A percentile compares a stretch with the other conserved stretches of the same genome.
Conservation (phyloP, 2,329 filamentous ascomycete genomes). For the Lecanosticta acicola region DNA sequence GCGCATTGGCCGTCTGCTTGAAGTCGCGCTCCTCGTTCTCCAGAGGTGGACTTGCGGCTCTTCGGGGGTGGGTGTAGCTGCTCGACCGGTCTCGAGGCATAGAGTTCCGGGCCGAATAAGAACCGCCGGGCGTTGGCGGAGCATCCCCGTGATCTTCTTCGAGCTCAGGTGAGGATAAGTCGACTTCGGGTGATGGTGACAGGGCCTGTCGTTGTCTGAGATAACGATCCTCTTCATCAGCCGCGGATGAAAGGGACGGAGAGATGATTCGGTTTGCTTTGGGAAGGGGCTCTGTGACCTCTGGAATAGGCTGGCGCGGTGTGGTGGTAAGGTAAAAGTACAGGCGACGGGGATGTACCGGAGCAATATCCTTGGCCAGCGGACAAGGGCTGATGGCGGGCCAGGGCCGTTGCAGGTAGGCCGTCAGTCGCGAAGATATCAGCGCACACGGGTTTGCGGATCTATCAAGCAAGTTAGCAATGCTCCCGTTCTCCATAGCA, state of each 20-base stretch:
- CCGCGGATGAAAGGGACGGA: slow-evolving; percentile 71
- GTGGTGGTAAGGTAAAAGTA: slow-evolving; percentile 95
- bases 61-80: slow-evolving; percentile 54
- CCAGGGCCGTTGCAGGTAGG: slow-evolving; percentile 84
- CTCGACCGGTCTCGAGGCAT: slow-evolving; percentile 36
- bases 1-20: slow-evolving; percentile 83
- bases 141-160: slow-evolving; percentile 59
- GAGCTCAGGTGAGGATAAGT: slow-evolving; percentile 80
- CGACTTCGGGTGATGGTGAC: slow-evolving; percentile 88
- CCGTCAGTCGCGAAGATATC: slow-evolving; percentile 83
- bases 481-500: slow-evolving; percentile 16
- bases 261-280: slow-evolving; percentile 61
- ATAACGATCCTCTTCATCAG: slow-evolving; percentile 64
- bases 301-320: slow-evolving; percentile 74
- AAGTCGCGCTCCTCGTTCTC: slow-evolving; percentile 97
- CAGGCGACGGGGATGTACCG: slow-evolving; percentile 85
- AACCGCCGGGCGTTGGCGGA: slow-evolving; percentile 58
- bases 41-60: slow-evolving; percentile 78
- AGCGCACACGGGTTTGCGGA: slow-evolving; percentile 94
- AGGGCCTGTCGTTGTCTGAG: slow-evolving; percentile 57
- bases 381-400: slow-evolving; percentile 74
- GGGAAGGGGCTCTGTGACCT: slow-evolving; percentile 37
- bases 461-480: slow-evolving; percentile 47
- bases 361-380: slow-evolving; percentile 85
- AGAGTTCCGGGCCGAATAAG: slow-evolving; percentile 50